phyloP scores from a whole-genome alignment of 2,329 filamentous ascomycete species.

The Talaromyces sp. region DNA sequence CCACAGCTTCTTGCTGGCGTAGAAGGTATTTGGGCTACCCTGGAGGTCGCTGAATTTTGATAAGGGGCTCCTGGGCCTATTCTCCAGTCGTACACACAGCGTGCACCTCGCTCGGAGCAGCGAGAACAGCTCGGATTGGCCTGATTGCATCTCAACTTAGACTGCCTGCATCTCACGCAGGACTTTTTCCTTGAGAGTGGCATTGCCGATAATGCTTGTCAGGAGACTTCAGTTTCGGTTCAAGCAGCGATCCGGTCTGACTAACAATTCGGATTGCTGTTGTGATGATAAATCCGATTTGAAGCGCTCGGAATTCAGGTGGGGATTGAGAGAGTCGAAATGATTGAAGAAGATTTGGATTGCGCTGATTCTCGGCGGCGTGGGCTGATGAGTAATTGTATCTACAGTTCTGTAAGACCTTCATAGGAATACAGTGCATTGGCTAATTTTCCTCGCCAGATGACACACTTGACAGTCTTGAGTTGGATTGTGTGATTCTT shows the following conservation, averaged over 20 bases:
- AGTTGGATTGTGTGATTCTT: neutral
- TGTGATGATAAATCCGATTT: neutral
- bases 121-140: constrained; percentile 14
- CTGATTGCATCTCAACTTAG: constrained; percentile 17
- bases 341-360: neutral
- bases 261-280: neutral
- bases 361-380: neutral
- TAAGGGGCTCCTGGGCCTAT: neutral
- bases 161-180: constrained; percentile 16
- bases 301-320: constrained; percentile 15
- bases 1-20: neutral
- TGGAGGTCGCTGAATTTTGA: neutral
- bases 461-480: neutral
- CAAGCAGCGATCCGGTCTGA: no score
- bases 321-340: neutral
- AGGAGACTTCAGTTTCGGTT: neutral
- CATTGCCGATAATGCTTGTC: neutral
- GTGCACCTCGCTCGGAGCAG: constrained; percentile 14
- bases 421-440: neutral
- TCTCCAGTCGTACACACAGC: constrained; percentile 15
- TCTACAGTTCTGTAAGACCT: neutral
- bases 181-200: constrained; percentile 17
- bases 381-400: neutral
- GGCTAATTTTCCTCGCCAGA: neutral
- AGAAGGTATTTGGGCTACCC: neutral